Conservation (phyloP, 305 asterid genomes). For the Coffea humblotiana region DNA sequence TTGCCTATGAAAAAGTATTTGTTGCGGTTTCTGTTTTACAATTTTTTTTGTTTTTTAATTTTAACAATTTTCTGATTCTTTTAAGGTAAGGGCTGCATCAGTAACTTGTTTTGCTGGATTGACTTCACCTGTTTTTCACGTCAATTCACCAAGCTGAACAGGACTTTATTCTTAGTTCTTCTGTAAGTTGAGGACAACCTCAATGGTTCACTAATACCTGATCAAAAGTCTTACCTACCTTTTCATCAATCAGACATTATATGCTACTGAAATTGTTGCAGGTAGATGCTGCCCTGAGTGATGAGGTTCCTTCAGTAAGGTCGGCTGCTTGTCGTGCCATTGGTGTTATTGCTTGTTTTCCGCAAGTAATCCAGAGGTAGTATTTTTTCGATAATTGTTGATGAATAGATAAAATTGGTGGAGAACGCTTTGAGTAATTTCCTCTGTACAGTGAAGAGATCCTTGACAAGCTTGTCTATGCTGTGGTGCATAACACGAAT, state of each 20-base stretch:
- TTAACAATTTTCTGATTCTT: constrained; percentile 9
- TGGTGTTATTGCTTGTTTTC: constrained; percentile 90
- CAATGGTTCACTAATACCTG: not conserved
- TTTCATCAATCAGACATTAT: not conserved
- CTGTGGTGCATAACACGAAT: constrained; percentile 55
- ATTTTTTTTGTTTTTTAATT: too few relatives aligned
- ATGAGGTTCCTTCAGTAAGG: constrained; percentile 80
- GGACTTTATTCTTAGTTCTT: constrained; percentile 59
- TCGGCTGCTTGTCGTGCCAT: constrained; percentile 97
- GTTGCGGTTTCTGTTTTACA: not conserved
- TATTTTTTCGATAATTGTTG: constrained; percentile 12
- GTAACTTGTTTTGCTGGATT: constrained; percentile 97
- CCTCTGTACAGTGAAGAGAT: constrained; percentile 52
- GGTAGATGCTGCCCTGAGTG: constrained; percentile 67
- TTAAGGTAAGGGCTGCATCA: constrained; percentile 92
- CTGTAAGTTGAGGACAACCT: constrained; percentile 47
- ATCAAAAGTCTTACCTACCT: not conserved
- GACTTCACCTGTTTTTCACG: constrained; percentile 79
- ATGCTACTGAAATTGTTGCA: constrained; percentile 29
- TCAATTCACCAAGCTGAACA: constrained; percentile 66
- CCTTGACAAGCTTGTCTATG: constrained; percentile 67
- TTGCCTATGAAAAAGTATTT: too few relatives aligned
- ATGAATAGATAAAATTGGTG: constrained; percentile 6
- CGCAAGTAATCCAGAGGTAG: constrained; percentile 74
- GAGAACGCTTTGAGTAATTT: constrained; percentile 10